phyloP scores from a whole-genome alignment of 1,284 basidiomycete genomes.

The Papiliotrema terrestris region DNA sequence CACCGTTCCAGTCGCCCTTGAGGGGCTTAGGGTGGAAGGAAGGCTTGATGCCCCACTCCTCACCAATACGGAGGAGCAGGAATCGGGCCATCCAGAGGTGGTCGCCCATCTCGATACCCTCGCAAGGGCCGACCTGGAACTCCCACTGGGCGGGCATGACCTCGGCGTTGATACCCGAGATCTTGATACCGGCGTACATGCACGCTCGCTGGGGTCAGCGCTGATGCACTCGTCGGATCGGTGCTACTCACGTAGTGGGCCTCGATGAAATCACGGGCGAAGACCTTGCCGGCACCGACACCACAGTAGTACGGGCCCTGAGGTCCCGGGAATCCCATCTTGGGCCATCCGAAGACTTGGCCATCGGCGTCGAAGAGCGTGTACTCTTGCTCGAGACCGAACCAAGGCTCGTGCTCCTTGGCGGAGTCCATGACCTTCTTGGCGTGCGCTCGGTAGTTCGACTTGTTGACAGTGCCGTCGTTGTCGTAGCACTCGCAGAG shows the following conservation, averaged over 20 bases:
- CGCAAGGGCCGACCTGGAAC: slow-evolving; percentile 98
- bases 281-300: slow-evolving; percentile 94
- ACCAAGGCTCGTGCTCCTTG: slow-evolving; percentile 82
- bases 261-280: slow-evolving; percentile 97
- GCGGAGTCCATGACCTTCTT: slow-evolving; percentile 91
- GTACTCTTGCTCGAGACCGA: slow-evolving; percentile 99
- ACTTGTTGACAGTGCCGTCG: slow-evolving; percentile 96
- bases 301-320: slow-evolving; percentile 99
- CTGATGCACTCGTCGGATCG: background rate
- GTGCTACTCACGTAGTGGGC: slow-evolving; percentile 72
- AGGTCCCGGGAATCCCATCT: slow-evolving; percentile 98
- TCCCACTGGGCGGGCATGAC: slow-evolving; percentile 99
- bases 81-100: slow-evolving; percentile 97
- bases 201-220: slow-evolving; percentile 56
- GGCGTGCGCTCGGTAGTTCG: slow-evolving; percentile 88
- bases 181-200: slow-evolving; percentile 94
- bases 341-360: slow-evolving; percentile 92
- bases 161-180: slow-evolving; percentile 99
- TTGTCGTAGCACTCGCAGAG: slow-evolving; percentile 98
- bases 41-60: slow-evolving; percentile 93
- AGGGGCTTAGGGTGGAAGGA: slow-evolving; percentile 99
- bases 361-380: slow-evolving; percentile 94
- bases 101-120: slow-evolving; percentile 97
- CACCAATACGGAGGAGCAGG: slow-evolving; percentile 87
- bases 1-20: slow-evolving; percentile 98